phyloP scores from a whole-genome alignment of 2,329 filamentous ascomycete species.

The Fusarium compactum region DNA sequence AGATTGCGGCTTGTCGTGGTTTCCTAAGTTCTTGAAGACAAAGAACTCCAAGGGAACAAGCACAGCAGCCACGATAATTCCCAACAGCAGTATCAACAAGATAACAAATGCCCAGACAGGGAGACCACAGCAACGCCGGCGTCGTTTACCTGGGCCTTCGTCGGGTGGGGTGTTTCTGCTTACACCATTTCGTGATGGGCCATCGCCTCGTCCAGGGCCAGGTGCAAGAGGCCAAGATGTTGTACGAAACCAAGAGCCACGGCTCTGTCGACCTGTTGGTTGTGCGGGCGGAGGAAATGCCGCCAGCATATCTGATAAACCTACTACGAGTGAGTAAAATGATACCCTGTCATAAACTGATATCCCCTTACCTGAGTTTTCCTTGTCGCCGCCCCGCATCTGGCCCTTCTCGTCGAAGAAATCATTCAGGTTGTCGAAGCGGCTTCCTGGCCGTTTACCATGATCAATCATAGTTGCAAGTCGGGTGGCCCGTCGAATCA shows the following conservation, averaged over 20 bases:
- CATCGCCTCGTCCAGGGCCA: constrained; percentile 34
- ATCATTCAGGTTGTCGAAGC: constrained; percentile 65
- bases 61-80: constrained; percentile 83
- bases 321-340: constrained; percentile 62
- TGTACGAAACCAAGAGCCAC: constrained; percentile 59
- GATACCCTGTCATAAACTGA: constrained; percentile 45
- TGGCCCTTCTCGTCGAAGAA: constrained; percentile 61
- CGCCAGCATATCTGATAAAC: constrained; percentile 73
- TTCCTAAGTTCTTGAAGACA: constrained; percentile 65
- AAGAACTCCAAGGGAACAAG: constrained; percentile 79
- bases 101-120: constrained; percentile 82
- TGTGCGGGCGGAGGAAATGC: constrained; percentile 73
- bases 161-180: constrained; percentile 41
- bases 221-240: constrained; percentile 64
- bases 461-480: constrained; percentile 89
- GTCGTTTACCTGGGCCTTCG: constrained; percentile 49
- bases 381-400: constrained; percentile 55
- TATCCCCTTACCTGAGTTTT: constrained; percentile 52
- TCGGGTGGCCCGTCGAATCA: constrained; percentile 89
- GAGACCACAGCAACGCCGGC: constrained; percentile 84
- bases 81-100: constrained; percentile 71
- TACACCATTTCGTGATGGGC: constrained; percentile 40
- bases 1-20: constrained; percentile 53
- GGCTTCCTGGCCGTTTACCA: constrained; percentile 74
- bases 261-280: constrained; percentile 58